Evolutionary conservation across 2,329 filamentous ascomycete species (phyloP), one percentile per base, ranked within the genome.

Genomic region (Helminthosporium solani): DNA sequence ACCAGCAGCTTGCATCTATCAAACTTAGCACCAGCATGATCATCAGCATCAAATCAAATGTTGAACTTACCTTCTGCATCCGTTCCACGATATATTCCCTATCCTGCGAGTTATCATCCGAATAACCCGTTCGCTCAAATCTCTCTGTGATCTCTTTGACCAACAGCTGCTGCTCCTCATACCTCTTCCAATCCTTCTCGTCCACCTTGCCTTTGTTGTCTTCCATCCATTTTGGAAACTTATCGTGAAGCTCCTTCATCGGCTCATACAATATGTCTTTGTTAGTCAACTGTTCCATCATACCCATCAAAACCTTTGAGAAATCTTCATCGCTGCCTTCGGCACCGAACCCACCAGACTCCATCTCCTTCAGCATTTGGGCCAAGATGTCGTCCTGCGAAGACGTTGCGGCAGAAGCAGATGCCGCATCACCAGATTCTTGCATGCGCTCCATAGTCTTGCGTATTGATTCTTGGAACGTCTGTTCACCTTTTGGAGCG

Each of bases 261-360:
- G 94, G 94, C 74, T 99, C 92, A 68, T 97, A 97, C 40, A 99
- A 74, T 53, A 99, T 96, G 58, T 97, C 94, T 76, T 96, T 97
- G 71, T 95, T 96, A 3, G 94, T 97, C 53, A 99, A 79, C 71
- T 99, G 91, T 73, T 97, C 90, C 92, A 99, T 97, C 90, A 97
- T 96, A 43, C 88, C 88, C 79, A 95, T 83, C 49, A 99, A 81
- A 84, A 97, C 90, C 74, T 95, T 92, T 46, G 89, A 90, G 61
- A 97, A 88, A 58, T 95, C 90, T 60, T 94, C 90, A 46, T 96
- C 90, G 49, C 75, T 73, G 8, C 62, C 68, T 14, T 81, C 85
- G 0, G 70, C 77, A 5, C 72, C 75, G 47, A 77, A 63, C 19
- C 78, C 79, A 7, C 83, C 78, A 18, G 81, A 79, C 61, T 89